Base-by-base conservation (phyloP, 1,284 basidiomycete species). In the Leccinum angustisporum region DNA sequence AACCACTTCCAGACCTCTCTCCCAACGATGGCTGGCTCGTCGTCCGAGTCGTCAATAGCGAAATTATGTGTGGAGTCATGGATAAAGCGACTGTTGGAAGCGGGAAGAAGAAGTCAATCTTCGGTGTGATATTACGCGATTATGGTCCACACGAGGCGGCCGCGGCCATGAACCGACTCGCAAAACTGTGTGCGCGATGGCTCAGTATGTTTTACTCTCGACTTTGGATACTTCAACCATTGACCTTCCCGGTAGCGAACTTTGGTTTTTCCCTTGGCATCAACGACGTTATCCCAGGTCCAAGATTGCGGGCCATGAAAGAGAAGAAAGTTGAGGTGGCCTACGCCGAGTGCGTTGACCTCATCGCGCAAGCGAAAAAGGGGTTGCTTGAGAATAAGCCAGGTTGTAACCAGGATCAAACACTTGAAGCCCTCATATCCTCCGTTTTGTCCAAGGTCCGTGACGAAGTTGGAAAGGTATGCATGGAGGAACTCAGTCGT, bases 61-160 rank as follows among this genome's bases (percentile, higher is more conserved):
- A 99, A 77, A 95, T 99, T 72, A 98, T 99, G 94, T 98, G 97
- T 72, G 97, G 97, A 56, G 93, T 97, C 9, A 97, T 99, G 86
- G 97, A 99, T 81, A 99, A 99, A 80, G 94, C 94, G 21, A 98
- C 95, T 0, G 93, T 99, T 5, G 97, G 97, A 61, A 94, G 95
- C 71, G 97, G 97, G 60, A 99, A 99, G 85, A 99, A 99, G 83
- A 98, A 98, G 75, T 98, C 95, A 2, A 94, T 99, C 40, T 99
- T 99, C 71, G 97, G 97, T 65, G 94, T 98, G 57, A 98, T 99
- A 69, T 86, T 98, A 78, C 86, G 97, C 63, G 97, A 99, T 77
- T 99, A 97, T 75, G 97, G 97, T 8, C 86, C 94, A 2, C 90
- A 98, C 71, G 95, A 95, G 73, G 97, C 97, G 0, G 94, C 96